A percentile compares a stretch with the other conserved stretches of the same genome.
phyloP scores from a whole-genome alignment of 2,329 filamentous ascomycete species.

The Xylaria sp. region DNA sequence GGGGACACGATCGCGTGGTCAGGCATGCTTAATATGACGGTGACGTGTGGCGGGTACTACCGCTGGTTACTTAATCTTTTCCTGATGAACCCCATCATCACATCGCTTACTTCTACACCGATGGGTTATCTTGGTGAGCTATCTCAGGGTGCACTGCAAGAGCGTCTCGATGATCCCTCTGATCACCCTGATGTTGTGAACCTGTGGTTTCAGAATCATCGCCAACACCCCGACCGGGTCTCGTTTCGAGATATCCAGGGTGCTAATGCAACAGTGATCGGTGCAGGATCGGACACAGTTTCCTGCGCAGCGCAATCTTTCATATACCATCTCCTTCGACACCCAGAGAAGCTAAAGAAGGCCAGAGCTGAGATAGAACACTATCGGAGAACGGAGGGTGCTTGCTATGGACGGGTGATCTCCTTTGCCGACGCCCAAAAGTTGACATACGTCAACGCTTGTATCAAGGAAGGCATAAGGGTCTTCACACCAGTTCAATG shows the following conservation, averaged over 20 bases:
- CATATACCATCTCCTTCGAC: conserved; percentile 31
- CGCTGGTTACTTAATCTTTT: conserved; percentile 31
- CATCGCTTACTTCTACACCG: conserved; percentile 8
- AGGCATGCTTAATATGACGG: conserved; percentile 12
- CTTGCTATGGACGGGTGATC: conserved; percentile 26
- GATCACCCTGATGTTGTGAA: conserved; percentile 35
- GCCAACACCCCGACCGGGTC: conserved; percentile 37
- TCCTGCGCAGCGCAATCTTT: conserved; percentile 26
- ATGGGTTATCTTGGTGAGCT: conserved; percentile 24
- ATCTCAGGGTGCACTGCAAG: conserved; percentile 20
- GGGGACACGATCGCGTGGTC: conserved; percentile 38
- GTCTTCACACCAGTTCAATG: conserved; percentile 34
- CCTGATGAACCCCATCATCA: conserved; percentile 37
- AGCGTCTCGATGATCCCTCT: conserved; percentile 32
- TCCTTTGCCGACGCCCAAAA: conserved; percentile 36
- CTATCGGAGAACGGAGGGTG: conserved; percentile 14
- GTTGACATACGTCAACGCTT: conserved; percentile 44
- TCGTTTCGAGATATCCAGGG: conserved; percentile 42
- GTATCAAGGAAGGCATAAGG: conserved; percentile 45
- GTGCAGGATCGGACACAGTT: conserved; percentile 33
- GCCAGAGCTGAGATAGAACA: conserved; percentile 34
- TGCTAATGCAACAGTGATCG: conserved; percentile 14
- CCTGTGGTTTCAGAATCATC: conserved; percentile 35
- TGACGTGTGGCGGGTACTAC: conserved; percentile 26
- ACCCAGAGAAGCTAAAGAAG: conserved; percentile 23